Evolutionary conservation across 345 rosid species (phyloP), one percentile per base, ranked within the genome.

Genomic region (Euphorbia lathyris): DNA sequence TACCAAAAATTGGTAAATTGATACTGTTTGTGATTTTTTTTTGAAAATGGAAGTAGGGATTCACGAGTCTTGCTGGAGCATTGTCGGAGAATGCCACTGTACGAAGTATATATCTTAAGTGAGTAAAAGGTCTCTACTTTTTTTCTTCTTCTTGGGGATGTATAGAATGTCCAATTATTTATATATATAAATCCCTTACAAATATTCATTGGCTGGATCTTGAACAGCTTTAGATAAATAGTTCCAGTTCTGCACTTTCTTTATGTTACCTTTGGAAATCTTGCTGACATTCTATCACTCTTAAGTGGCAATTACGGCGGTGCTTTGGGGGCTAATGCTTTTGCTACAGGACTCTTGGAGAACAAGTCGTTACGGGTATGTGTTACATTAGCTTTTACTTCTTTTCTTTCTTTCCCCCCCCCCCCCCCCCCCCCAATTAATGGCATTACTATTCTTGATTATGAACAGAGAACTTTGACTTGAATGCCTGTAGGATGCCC

Each of bases 301-400:
- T 75, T 72, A 74, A 94, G 98, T 82, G 96, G 97, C 82, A 94
- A 94, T 76, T 94, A 94, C 67, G 97, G 97, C 67, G 98, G 98
- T 72, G 87, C 98, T 64, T 73, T 94, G 77, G 98, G 97, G 77
- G 96, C 94, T 71, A 91, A 94, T 83, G 93, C 96, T 74, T 86
- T 94, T 80, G 84, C 95, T 55, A 94, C 91, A 86, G 98, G 97
- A 57, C 84, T 94, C 52, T 93, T 88, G 85, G 88, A 87, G 74
- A 90, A 94, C 88, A 89, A 89, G 80, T 83, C 96, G 19, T 72
- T 94, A 69, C 79, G 90, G 88, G 98, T 91, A 85, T 50, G 43
- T 70, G 25, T 62, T 62, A 29, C 56, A 16, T 68, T 53, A 42
- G 29, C 23, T 72, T 67, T 67, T 70, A 4, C 5, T 57, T 64